Evolutionary conservation across 495 filamentous ascomycete genomes (phyloP).

Genomic region (Aspergillus asperescens): DNA sequence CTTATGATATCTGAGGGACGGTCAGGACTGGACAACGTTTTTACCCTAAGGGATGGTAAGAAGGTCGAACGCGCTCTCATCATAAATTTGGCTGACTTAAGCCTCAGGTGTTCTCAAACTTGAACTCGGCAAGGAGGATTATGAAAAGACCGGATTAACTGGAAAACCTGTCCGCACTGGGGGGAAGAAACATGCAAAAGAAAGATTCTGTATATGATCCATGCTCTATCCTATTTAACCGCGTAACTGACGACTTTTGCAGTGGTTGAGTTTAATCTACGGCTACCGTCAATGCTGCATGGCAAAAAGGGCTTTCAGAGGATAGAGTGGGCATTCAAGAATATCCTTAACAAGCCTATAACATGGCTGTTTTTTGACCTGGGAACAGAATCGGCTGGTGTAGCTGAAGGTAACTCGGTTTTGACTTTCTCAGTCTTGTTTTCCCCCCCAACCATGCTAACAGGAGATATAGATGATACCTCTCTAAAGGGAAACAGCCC

Average conservation of each 20-base stretch:
- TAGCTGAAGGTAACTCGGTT: conserved; percentile 35
- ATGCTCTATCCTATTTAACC: neutral
- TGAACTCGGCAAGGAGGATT: conserved; percentile 75
- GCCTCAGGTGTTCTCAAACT: conserved; percentile 62
- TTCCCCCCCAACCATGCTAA: conserved; percentile 9
- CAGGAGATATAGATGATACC: conserved; percentile 22
- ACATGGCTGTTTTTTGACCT: conserved; percentile 81
- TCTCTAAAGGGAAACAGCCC: conserved; percentile 54
- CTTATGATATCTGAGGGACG: conserved; percentile 88
- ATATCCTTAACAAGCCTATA: conserved; percentile 64
- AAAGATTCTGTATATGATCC: conserved; percentile 47
- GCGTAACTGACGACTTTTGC: neutral
- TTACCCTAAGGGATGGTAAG: conserved; percentile 64
- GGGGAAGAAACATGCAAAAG: conserved; percentile 56
- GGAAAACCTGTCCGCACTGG: conserved; percentile 62
- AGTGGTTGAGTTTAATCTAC: conserved; percentile 81
- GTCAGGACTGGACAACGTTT: conserved; percentile 73
- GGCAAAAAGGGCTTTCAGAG: conserved; percentile 90
- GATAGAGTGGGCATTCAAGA: conserved; percentile 77
- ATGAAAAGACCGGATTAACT: conserved; percentile 76
- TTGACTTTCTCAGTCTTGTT: too few species aligned
- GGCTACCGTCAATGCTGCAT: conserved; percentile 74
- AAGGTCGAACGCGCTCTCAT: too few species aligned
- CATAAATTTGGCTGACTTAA: neutral
- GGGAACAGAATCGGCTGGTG: conserved; percentile 17